Evolutionary conservation across 2,329 filamentous ascomycete genomes (phyloP).

Genomic region (Chalaropsis ovoidea): DNA sequence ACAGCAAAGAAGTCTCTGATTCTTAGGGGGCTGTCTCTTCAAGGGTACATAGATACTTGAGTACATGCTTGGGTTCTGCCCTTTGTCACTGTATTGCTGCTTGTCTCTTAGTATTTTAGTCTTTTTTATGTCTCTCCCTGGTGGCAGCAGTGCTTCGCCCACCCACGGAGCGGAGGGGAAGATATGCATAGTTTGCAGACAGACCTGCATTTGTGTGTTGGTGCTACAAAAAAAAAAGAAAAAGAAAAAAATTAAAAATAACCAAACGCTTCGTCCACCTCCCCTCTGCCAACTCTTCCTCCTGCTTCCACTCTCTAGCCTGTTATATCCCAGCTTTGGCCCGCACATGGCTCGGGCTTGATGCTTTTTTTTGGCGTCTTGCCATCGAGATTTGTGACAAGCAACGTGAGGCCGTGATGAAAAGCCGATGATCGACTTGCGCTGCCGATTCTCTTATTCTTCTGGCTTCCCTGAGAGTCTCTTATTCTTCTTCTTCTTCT

Average conservation of each 20-base stretch:
- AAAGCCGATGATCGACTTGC: not conserved
- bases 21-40: not conserved
- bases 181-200: not conserved
- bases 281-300: not conserved
- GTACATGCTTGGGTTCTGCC: not conserved
- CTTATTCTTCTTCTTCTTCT: not conserved
- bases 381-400: not conserved
- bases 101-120: not conserved
- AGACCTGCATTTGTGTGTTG: not conserved
- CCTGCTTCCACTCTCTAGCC: not conserved
- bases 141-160: not conserved
- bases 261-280: not conserved
- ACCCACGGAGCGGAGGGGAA: not conserved
- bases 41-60: not conserved
- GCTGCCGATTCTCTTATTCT: not conserved
- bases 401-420: not conserved
- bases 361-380: constrained; percentile 9
- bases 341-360: not conserved
- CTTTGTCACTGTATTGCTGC: not conserved
- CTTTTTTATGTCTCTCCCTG: not conserved
- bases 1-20: not conserved
- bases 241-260: not conserved
- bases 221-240: not conserved
- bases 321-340: constrained; percentile 5
- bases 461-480: not conserved